phyloP scores from a whole-genome alignment of 169 alveolate species.

The Cytauxzoon felis region DNA sequence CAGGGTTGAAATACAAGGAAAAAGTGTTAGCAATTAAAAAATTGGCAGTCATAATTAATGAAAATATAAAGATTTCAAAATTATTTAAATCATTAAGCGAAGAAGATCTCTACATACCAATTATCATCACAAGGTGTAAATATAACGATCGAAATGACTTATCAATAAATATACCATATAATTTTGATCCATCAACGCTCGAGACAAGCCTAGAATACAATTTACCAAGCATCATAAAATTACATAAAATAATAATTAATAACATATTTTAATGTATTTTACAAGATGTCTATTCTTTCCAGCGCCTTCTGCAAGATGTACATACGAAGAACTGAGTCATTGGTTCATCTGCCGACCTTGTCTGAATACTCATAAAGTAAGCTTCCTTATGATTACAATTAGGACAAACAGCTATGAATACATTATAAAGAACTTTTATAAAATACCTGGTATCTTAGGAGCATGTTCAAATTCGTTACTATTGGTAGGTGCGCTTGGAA shows the following conservation, averaged over 20 bases:
- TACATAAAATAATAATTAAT: not conserved
- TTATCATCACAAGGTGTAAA: not conserved
- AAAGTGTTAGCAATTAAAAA: not conserved
- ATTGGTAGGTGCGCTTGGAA: slow-evolving; percentile 20
- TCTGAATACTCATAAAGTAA: slow-evolving; percentile 74
- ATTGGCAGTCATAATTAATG: not conserved
- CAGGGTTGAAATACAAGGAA: not conserved
- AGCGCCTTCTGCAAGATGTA: slow-evolving; percentile 68
- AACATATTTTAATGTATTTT: not conserved
- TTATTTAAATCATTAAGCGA: not conserved
- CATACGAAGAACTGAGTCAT: slow-evolving; percentile 73
- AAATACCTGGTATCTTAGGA: slow-evolving; percentile 57
- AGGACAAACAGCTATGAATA: slow-evolving; percentile 72
- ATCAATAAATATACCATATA: not conserved
- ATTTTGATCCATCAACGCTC: not conserved
- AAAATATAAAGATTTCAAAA: not conserved
- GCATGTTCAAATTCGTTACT: slow-evolving; percentile 58
- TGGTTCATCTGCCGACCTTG: slow-evolving; percentile 80
- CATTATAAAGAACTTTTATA: not conserved
- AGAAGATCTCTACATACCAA: not conserved
- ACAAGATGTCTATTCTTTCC: slow-evolving; percentile 67
- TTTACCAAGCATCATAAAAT: not conserved
- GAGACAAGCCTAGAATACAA: not conserved
- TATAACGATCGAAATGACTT: not conserved
- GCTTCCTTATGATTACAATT: slow-evolving; percentile 75